Evolutionary conservation across 208 protist genomes (phyloP), one percentile per base, ranked within the genome.

Genomic region (Vickermania ingenoplastis): DNA sequence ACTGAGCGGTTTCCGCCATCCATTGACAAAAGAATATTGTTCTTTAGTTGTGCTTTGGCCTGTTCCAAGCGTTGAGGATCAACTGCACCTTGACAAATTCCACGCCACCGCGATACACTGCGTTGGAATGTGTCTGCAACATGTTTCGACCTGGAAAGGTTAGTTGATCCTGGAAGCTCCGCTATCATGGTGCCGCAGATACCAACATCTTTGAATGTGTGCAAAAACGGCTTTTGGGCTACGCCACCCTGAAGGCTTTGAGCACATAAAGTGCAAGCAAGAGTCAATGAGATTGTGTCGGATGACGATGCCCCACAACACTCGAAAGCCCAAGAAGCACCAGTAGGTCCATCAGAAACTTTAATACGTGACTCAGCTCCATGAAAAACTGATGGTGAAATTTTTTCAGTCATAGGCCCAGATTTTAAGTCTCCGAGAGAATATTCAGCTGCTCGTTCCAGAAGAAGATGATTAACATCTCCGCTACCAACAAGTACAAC

Each of bases 401-500:
- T 53, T 51, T 64, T 31, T 31, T 59, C 54, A 17, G 63, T 60
- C 53, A 67, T 73, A 11, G 64, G 51, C n/a, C n/a, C n/a, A n/a
- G n/a, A n/a, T n/a, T n/a, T n/a, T 28, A 97, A 61, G 59, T 95
- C 78, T 26, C 83, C 78, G 65, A 98, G 97, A 65, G 92, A 79
- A 55, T 87, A 87, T 60, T 92, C 67, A 1, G 94, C 92, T 4
- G 97, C 75, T 55, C 92, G 70, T 65, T 97, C 92, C 17, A 99
- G 67, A 53, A 81, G 66, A 22, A 97, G 89, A 75, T 99, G 96
- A 57, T 98, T 82, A 1, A 99, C 93, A 31, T 79, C 93, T 57
- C 98, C 98, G 59, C 90, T 83, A 59, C 84, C 97, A 31, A 96
- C 95, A 7, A 99, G 70, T 5, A 98, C 92, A 50, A 99, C 92